A percentile compares a stretch with the other conserved stretches of the same genome.
Conservation (phyloP, 768 basidiomycete species). For the Mycena kentingensis region DNA sequence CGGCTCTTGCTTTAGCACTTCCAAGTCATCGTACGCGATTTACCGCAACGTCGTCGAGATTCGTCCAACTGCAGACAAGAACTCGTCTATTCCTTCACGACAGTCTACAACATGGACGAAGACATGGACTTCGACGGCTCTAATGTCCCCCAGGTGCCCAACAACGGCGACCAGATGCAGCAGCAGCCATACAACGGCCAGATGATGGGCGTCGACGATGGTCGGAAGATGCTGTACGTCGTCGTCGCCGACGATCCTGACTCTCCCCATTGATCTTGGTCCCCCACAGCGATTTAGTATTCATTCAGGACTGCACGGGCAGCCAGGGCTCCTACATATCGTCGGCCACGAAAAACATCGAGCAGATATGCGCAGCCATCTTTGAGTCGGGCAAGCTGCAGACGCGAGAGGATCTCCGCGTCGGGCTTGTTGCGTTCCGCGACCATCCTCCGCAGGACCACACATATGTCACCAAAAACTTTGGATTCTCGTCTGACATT, state of each 20-base stretch:
- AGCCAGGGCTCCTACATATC: conserved; percentile 88
- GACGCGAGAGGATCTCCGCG: conserved; percentile 80
- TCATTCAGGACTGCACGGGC: conserved; percentile 94
- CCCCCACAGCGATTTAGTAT: conserved; percentile 78
- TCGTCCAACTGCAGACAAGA: no score
- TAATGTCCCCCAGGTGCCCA: conserved; percentile 31
- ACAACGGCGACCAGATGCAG: conserved; percentile 38
- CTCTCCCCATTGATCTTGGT: conserved; percentile 22
- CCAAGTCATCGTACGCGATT: conserved; percentile 14
- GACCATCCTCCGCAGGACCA: conserved; percentile 98
- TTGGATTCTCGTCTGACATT: conserved; percentile 93
- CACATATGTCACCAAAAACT: conserved; percentile 90
- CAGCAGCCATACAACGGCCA: conserved; percentile 36
- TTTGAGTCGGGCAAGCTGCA: conserved; percentile 93
- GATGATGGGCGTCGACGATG: conserved; percentile 32
- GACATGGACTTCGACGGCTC: conserved; percentile 70
- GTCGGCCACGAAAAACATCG: conserved; percentile 96
- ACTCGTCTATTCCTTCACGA: no score
- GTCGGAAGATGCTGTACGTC: conserved; percentile 77
- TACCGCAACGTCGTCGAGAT: conserved; percentile 19
- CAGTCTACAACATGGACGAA: conserved; percentile 63
- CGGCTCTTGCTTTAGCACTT: conserved; percentile 10
- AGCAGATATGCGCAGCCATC: conserved; percentile 92
- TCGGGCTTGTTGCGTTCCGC: conserved; percentile 92
- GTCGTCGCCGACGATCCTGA: conserved; percentile 11